Base-by-base conservation (phyloP, 345 rosid genomes). In the Citrus hindsii region DNA sequence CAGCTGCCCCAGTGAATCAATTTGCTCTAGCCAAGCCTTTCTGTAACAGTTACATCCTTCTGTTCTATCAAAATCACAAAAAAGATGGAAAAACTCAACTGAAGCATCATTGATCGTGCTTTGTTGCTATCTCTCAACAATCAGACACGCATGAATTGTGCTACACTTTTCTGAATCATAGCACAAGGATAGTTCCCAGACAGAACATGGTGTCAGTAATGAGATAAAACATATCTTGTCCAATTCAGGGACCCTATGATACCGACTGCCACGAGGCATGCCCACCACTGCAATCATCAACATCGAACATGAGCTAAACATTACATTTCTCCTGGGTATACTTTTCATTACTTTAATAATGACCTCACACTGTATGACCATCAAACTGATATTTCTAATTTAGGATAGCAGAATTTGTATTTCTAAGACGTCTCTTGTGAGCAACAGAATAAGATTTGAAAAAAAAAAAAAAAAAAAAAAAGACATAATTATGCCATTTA, bases 181-280 rank as follows among this genome's bases (percentile, higher is more conserved):
- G n/a, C 21, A 30, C 32, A 19, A 2, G 24, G n/a, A 28, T 6
- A 22, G 32, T 64, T 75, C 12, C 18, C n/a, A 30, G 21, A 22
- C 60, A 32, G 51, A 51, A 64, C 62, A 40, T 74, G 61, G 51
- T 61, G 69, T 59, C 69, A 3, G 35, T 10, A 42, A 74, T 27
- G 2, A 40, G 19, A 40, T 62, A 10, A 60, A 40, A 64, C 66
- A 35, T 14, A 48, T 14, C 40, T n/a, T 14, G 40, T 30, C 62
- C 70, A 8, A n/a, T 32, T 32, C 48, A 33, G 9, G 72, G 71
- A 48, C 78, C 71, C 51, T 4, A 58, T 27, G 22, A 48, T 42
- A 32, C 62, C 63, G 14, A 75, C 71, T 32, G n/a, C 48, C 24
- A 51, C 71, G 51, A 27, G 71, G n/a, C 71, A 33, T 75, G 78